Evolutionary conservation across 2,329 filamentous ascomycete genomes (phyloP).

Genomic region (Cercospora zeae-maydis): DNA sequence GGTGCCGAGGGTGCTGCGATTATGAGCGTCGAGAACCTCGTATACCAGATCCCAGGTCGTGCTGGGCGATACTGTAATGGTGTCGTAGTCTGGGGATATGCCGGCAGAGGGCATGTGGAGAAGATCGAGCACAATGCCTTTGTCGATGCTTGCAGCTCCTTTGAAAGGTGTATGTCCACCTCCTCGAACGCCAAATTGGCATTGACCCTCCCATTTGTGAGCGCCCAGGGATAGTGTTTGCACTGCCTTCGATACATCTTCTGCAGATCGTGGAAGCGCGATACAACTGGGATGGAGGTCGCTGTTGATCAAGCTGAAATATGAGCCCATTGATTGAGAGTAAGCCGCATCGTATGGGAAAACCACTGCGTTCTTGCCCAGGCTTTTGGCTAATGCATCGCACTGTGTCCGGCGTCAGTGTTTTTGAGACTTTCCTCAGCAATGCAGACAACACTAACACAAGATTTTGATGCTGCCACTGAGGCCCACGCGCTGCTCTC

Average conservation of each 20-base stretch:
- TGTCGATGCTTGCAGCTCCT: constrained; percentile 26
- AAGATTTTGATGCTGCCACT: constrained; percentile 4
- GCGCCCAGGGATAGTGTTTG: constrained; percentile 6
- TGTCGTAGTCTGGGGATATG: constrained; percentile 16
- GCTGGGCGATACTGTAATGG: constrained; percentile 18
- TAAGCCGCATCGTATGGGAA: constrained; percentile 18
- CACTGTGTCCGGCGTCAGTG: neutral
- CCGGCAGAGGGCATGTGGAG: constrained; percentile 21
- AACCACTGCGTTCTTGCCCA: constrained; percentile 8
- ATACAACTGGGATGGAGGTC: constrained; percentile 22
- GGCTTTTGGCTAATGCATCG: constrained; percentile 2
- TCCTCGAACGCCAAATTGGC: constrained; percentile 26
- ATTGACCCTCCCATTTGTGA: constrained; percentile 17
- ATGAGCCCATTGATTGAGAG: constrained; percentile 22
- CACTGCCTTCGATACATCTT: constrained; percentile 23
- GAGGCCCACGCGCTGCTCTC: neutral
- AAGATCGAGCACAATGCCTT: constrained; percentile 29
- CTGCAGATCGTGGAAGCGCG: constrained; percentile 16
- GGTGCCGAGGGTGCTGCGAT: constrained; percentile 24
- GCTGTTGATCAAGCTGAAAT: constrained; percentile 26
- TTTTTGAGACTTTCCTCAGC: neutral
- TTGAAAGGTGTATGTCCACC: constrained; percentile 24
- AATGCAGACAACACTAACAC: constrained; percentile 1
- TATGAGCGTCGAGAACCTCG: constrained; percentile 16
- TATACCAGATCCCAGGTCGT: constrained; percentile 24